Conservation (phyloP, 192 early-diverging fungal species). For the Mortierella antarctica region DNA sequence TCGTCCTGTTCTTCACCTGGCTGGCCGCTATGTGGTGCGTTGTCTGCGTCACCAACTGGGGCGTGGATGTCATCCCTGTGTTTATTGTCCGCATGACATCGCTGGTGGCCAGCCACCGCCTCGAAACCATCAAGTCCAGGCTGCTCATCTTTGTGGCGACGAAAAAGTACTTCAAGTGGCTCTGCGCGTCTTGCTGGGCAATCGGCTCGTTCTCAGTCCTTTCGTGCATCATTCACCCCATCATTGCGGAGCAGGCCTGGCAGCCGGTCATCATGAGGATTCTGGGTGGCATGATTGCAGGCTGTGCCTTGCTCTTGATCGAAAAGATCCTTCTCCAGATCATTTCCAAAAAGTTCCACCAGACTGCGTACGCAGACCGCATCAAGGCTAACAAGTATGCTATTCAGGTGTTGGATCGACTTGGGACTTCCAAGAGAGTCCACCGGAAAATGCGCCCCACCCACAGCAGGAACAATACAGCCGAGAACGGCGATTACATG, state of each 20-base stretch:
- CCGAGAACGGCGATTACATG: slow-evolving; percentile 39
- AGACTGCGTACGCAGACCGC: slow-evolving; percentile 73
- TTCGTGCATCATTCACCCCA: slow-evolving; percentile 59
- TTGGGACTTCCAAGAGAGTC: slow-evolving; percentile 61
- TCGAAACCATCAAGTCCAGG: slow-evolving; percentile 64
- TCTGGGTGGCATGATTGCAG: slow-evolving; percentile 61
- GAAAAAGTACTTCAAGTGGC: slow-evolving; percentile 68
- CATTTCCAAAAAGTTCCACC: slow-evolving; percentile 73
- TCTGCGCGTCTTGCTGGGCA: slow-evolving; percentile 60
- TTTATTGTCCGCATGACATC: slow-evolving; percentile 62
- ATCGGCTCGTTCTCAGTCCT: slow-evolving; percentile 64
- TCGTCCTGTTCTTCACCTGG: slow-evolving; percentile 62
- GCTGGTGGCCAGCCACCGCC: slow-evolving; percentile 46
- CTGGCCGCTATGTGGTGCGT: slow-evolving; percentile 62
- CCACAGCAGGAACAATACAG: slow-evolving; percentile 42
- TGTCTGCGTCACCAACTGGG: slow-evolving; percentile 49
- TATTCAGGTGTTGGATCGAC: slow-evolving; percentile 68
- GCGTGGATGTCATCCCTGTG: slow-evolving; percentile 65
- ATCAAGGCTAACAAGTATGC: slow-evolving; percentile 67
- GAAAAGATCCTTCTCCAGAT: slow-evolving; percentile 74
- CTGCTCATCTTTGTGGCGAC: slow-evolving; percentile 66
- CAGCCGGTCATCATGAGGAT: slow-evolving; percentile 65
- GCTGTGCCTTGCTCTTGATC: slow-evolving; percentile 58
- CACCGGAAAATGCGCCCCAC: slow-evolving; percentile 22
- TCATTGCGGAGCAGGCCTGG: slow-evolving; percentile 56